phyloP scores from a whole-genome alignment of 2,329 filamentous ascomycete species.

The Fusarium illudens region DNA sequence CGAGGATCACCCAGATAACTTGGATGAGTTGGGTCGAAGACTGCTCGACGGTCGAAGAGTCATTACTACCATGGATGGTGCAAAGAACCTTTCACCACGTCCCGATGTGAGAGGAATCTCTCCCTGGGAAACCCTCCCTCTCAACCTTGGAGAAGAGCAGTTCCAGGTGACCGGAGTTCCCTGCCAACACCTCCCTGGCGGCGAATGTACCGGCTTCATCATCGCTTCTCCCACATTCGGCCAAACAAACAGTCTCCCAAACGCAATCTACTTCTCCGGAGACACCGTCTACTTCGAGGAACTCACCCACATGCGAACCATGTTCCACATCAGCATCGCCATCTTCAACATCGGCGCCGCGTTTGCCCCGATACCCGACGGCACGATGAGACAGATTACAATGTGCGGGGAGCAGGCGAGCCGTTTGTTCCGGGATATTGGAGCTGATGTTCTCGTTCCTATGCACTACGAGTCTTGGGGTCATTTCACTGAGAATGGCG shows the following conservation, averaged over 20 bases:
- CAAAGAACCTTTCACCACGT: background rate
- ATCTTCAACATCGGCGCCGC: slow-evolving; percentile 7
- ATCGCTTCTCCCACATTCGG: background rate
- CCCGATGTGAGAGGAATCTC: background rate
- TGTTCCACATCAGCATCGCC: background rate
- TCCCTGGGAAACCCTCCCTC: background rate
- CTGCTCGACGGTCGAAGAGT: background rate
- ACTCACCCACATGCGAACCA: background rate
- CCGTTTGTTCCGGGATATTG: background rate
- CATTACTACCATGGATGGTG: background rate
- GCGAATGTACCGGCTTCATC: background rate
- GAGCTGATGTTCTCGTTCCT: slow-evolving; percentile 2
- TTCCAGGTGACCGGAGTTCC: background rate
- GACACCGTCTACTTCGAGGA: slow-evolving; percentile 9
- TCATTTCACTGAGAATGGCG: slow-evolving; percentile 1
- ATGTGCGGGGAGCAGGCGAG: slow-evolving; percentile 9
- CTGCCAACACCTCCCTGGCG: background rate
- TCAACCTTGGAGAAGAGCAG: background rate
- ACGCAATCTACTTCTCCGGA: slow-evolving; percentile 11
- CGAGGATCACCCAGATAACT: background rate
- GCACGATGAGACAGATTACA: background rate
- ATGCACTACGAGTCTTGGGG: slow-evolving; percentile 20
- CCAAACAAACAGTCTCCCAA: background rate
- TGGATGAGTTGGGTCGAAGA: background rate
- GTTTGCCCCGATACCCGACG: background rate